Evolutionary conservation across 192 early-diverging fungal genomes (phyloP).

Genomic region (Blastocladiella britannica): DNA sequence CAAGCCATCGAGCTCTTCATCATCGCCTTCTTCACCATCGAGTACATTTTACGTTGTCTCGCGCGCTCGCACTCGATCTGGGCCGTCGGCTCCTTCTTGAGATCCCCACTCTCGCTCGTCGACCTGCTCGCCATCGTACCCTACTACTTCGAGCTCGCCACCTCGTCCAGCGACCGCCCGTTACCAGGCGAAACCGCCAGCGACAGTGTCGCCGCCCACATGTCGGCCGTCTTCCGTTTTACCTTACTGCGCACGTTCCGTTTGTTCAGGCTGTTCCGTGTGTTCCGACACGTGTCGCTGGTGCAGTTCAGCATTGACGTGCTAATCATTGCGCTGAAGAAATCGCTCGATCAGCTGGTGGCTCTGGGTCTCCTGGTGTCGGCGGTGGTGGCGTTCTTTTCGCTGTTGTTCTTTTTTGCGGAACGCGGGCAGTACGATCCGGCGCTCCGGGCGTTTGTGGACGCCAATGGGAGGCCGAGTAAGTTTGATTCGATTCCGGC

Average conservation of each 20-base stretch:
- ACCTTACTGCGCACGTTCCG: conserved; percentile 61
- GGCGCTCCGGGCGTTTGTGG: conserved; percentile 38
- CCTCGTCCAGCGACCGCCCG: conserved; percentile 30
- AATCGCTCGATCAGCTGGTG: conserved; percentile 48
- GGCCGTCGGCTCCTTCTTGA: conserved; percentile 4
- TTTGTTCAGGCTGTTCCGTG: conserved; percentile 53
- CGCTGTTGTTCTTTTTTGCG: conserved; percentile 58
- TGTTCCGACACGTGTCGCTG: conserved; percentile 60
- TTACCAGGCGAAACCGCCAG: not conserved
- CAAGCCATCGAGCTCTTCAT: conserved; percentile 44
- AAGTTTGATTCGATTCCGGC: conserved; percentile 58
- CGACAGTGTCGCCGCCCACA: conserved; percentile 13
- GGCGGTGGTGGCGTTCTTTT: conserved; percentile 46
- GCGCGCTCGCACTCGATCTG: conserved; percentile 46
- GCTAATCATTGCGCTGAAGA: conserved; percentile 54
- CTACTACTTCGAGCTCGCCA: conserved; percentile 51
- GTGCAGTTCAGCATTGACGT: conserved; percentile 67
- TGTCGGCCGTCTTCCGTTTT: conserved; percentile 47
- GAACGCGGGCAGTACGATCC: conserved; percentile 58
- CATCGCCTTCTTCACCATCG: conserved; percentile 51
- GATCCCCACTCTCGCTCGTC: conserved; percentile 42
- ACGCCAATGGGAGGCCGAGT: conserved; percentile 41
- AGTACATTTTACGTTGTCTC: conserved; percentile 43
- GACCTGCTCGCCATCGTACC: conserved; percentile 58
- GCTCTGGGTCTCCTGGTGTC: conserved; percentile 55